Base-by-base conservation (phyloP, 2,329 filamentous ascomycete genomes). In the Cordyceps cateniannulata region DNA sequence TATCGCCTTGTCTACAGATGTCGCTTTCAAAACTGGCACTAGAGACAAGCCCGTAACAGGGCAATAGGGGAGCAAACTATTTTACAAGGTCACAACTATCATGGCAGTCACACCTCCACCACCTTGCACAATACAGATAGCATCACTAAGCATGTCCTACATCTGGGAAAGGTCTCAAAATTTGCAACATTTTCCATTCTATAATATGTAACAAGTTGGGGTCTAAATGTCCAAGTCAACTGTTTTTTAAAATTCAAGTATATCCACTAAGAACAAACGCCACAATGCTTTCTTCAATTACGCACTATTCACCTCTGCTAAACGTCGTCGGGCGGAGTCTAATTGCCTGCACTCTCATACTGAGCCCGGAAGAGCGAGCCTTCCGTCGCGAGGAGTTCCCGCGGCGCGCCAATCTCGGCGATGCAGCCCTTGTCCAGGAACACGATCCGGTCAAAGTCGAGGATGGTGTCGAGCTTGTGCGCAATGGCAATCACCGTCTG, bases 401-500 rank as follows among this genome's bases (percentile, higher is more conserved):
- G 51, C 9, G 59, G 59, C 14, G 42, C 55, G 5, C 60, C 60
- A 9, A 44, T 47, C 38, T 62, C 60, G 6, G 44, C 53, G 47
- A 62, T 45, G 18, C 12, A 12, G n/a, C 60, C 60, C 38, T 62
- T 49, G 70, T 90, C 86, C 3, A 87, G 86, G 65, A 90, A 88
- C 5, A 89, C 85, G 18, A 90, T 74, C 22, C 71, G 73, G 66
- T 84, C 81, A 68, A 79, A 81, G 62, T 79, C 77, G 47, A 79
- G 70, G 42, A 83, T 78, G 3, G 79, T 80, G 7, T 74, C 70
- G n/a, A 78, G 64, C 24, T 75, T 72, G 63, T 78, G 76, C 0
- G 70, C 74, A n/a, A 78, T 69, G 1, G 73, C 69, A 20, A 78
- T 70, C 18, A 89, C 77, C 0, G 86, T 88, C 62, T 82, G 80